Evolutionary conservation across 2,329 filamentous ascomycete genomes (phyloP), one percentile per base, ranked within the genome.

Genomic region (Elsinoe batatas): DNA sequence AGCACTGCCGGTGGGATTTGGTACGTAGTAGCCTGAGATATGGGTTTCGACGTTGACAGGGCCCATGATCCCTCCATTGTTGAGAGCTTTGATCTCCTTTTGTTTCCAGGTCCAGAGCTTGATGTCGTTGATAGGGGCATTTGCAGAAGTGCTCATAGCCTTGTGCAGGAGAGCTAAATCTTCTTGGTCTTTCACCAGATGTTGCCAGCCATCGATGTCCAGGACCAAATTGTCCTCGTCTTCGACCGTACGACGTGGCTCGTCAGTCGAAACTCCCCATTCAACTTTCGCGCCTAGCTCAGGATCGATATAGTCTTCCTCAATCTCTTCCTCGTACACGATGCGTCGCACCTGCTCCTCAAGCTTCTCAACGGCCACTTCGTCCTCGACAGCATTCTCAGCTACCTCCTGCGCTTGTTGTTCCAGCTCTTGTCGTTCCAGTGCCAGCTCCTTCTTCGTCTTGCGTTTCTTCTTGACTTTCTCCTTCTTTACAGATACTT

Each of bases 1-100:
- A 56, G 93, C 93, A 63, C 83, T 87, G 33, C 93, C 93, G 8
- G 89, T 89, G 0, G 78, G 59, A 62, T 96, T 98, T 0, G 88
- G 83, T 38, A 96, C 88, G 66, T 96, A 97, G 65, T 85, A 84
- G 37, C 82, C 82, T 60, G 78, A 71, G 57, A 85, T 83, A 61
- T 74, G 75, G 22, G 78, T 75, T 58, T 75, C 72, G 17, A 72
- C 71, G 44, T 74, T 74, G 18, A 76, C 73, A n/a, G 76, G 71
- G 6, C 82, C 82, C 61, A 71, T 70, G 50, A 76, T 71, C 20
- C 79, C 80, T 47, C 76, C 73, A 36, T 76, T 77, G 67, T 86
- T 87, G 59, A 87, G 77, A 38, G 80, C 74, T 67, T 88, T 87
- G 71, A 86, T 82, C 62, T 85, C 79, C 63, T 86, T 85, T 64